These are phyloP conservation scores for Saccharomycopsis lassenensis DNA, from an alignment of 805 yeast genomes.

Conservation along the genomic window DNA sequence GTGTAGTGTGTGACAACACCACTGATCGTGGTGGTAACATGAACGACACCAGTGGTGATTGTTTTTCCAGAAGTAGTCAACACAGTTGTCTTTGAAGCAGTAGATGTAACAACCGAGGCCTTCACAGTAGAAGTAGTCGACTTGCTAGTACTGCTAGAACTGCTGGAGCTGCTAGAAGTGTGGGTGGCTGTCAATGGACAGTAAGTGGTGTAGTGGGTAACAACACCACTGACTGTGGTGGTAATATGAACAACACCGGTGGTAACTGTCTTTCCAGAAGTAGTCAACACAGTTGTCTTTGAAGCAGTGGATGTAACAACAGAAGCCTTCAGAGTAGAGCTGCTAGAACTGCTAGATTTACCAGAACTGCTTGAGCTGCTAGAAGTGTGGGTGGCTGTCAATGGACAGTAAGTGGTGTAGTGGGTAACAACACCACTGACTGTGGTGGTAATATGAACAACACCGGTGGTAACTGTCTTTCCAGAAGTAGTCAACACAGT, in stretches of 20 bases:
- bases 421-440: constrained; percentile 8
- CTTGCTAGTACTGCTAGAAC: constrained; percentile 27
- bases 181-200: constrained; percentile 10
- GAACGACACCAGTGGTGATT: constrained; percentile 14
- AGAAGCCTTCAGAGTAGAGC: constrained; percentile 10
- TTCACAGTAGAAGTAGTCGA: constrained; percentile 15
- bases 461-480: constrained; percentile 25
- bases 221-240: constrained; percentile 4
- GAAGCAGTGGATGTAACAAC: neutral
- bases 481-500: too few relatives aligned
- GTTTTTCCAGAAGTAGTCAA: constrained; percentile 11
- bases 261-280: constrained; percentile 9
- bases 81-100: constrained; percentile 1
- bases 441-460: constrained; percentile 7
- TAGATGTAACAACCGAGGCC: constrained; percentile 6
- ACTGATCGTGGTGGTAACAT: constrained; percentile 17
- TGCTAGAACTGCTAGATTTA: constrained; percentile 19
- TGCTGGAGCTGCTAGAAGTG: too few relatives aligned
- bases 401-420: constrained; percentile 16
- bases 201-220: constrained; percentile 6
- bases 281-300: neutral
- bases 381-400: constrained; percentile 26
- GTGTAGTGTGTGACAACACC: constrained; percentile 19
- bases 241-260: constrained; percentile 10
- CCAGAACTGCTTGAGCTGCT: constrained; percentile 28